These are phyloP conservation scores for Digitaria exilis DNA, from an alignment of 202 grass and related monocot genomes.

Conservation along the genomic window DNA sequence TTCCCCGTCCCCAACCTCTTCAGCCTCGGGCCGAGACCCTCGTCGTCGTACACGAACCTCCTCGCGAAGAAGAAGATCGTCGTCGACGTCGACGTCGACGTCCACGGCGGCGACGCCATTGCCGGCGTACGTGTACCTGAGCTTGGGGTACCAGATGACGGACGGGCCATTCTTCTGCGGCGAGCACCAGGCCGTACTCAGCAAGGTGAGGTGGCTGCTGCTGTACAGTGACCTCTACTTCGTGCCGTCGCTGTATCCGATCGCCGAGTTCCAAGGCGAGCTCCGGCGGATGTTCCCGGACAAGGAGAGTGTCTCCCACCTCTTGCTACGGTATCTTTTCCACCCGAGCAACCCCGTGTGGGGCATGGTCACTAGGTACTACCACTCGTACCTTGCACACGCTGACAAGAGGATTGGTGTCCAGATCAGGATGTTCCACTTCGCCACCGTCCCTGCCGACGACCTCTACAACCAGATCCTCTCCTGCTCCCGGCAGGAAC, in stretches of 20 bases:
- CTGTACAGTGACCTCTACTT: slow-evolving; percentile 65
- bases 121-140: slow-evolving; percentile 59
- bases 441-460: slow-evolving; percentile 33
- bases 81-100: neutral
- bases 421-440: slow-evolving; percentile 55
- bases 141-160: slow-evolving; percentile 46
- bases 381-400: slow-evolving; percentile 50
- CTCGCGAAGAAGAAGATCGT: slow-evolving; percentile 26
- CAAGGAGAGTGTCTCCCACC: slow-evolving; percentile 53
- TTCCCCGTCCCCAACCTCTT: slow-evolving; percentile 51
- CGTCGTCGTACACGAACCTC: slow-evolving; percentile 39
- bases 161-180: slow-evolving; percentile 63
- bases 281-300: slow-evolving; percentile 59
- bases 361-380: slow-evolving; percentile 54
- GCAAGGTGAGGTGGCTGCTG: slow-evolving; percentile 63
- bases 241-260: slow-evolving; percentile 40
- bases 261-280: slow-evolving; percentile 52
- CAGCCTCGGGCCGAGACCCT: neutral
- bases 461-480: slow-evolving; percentile 55
- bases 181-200: slow-evolving; percentile 55
- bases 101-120: neutral
- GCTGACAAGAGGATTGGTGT: slow-evolving; percentile 47
- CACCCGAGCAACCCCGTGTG: slow-evolving; percentile 63
- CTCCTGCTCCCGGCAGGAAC: slow-evolving; percentile 54
- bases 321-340: slow-evolving; percentile 59